phyloP scores from a whole-genome alignment of 495 filamentous ascomycete genomes.

The Endocarpon pusillum region DNA sequence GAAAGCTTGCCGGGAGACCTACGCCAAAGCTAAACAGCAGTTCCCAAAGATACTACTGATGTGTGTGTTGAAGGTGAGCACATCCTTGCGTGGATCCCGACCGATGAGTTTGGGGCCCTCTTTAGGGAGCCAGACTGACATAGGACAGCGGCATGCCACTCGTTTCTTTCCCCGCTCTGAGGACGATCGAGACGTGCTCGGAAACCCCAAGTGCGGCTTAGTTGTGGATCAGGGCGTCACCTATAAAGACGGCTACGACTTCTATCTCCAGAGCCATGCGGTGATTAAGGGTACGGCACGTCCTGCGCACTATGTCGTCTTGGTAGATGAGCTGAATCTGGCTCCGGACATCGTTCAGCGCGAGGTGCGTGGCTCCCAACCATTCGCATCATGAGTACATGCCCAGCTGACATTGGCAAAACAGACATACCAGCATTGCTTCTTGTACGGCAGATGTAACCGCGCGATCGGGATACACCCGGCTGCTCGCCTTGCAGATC shows the following conservation, averaged over 20 bases:
- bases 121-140: too few relatives aligned
- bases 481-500: too few relatives aligned
- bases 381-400: too few relatives aligned
- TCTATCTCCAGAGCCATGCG: slow-evolving; percentile 57
- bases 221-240: slow-evolving; percentile 78
- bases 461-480: too few relatives aligned
- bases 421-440: neutral
- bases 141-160: too few relatives aligned
- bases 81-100: neutral
- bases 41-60: slow-evolving; percentile 60
- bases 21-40: slow-evolving; percentile 12
- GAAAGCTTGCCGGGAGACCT: slow-evolving; percentile 25
- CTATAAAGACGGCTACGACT: slow-evolving; percentile 77
- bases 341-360: too few relatives aligned
- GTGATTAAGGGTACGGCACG: slow-evolving; percentile 67
- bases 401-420: neutral
- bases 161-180: slow-evolving; percentile 62
- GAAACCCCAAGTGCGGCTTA: slow-evolving; percentile 67
- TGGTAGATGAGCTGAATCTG: slow-evolving; percentile 77
- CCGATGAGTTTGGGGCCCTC: too few relatives aligned
- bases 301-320: slow-evolving; percentile 67
- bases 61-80: slow-evolving; percentile 60
- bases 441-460: neutral
- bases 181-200: slow-evolving; percentile 45
- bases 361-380: too few relatives aligned